Percentiles rank a stretch among this genome's conserved stretches.
Evolutionary conservation across 2,329 filamentous ascomycete genomes (phyloP).

Genomic region (Cladorrhinum sp.): DNA sequence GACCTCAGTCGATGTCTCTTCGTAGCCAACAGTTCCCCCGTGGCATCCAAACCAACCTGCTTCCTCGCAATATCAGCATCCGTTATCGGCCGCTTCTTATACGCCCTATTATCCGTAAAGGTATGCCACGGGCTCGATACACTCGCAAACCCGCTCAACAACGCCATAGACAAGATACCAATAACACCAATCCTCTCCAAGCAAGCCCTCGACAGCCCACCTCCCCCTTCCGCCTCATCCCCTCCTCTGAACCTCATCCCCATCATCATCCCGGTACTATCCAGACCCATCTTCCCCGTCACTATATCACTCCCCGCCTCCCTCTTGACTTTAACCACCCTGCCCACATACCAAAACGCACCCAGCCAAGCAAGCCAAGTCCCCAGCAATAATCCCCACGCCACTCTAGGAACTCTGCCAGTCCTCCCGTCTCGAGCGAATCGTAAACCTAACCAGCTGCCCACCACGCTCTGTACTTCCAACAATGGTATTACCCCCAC

Average conservation of each 20-base stretch:
- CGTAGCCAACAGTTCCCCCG: conserved; percentile 71
- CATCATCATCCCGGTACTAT: conserved; percentile 5
- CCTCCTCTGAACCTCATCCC: conserved; percentile 8
- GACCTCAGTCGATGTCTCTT: conserved; percentile 71
- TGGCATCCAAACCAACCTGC: conserved; percentile 73
- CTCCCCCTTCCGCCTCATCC: conserved; percentile 24
- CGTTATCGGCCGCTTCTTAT: conserved; percentile 56
- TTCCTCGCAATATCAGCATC: conserved; percentile 75
- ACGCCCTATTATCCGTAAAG: conserved; percentile 60
- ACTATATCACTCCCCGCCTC: conserved; percentile 24
- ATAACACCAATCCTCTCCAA: conserved; percentile 75
- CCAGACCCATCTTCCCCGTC: conserved; percentile 10
- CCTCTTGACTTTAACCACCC: conserved; percentile 43
- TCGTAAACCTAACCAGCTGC: conserved; percentile 54
- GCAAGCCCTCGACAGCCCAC: conserved; percentile 49
- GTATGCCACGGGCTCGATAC: conserved; percentile 84
- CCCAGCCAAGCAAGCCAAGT: conserved; percentile 68
- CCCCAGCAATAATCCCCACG: conserved; percentile 61
- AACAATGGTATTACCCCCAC: conserved; percentile 75
- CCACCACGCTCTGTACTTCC: conserved; percentile 66
- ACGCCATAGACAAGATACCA: conserved; percentile 80
- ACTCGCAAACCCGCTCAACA: conserved; percentile 86
- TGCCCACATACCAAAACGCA: conserved; percentile 73
- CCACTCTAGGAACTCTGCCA: conserved; percentile 54
- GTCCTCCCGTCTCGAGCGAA: conserved; percentile 54